Conservation (phyloP, 2,329 filamentous ascomycete genomes). For the Paecilomyces dactylethromorphus region DNA sequence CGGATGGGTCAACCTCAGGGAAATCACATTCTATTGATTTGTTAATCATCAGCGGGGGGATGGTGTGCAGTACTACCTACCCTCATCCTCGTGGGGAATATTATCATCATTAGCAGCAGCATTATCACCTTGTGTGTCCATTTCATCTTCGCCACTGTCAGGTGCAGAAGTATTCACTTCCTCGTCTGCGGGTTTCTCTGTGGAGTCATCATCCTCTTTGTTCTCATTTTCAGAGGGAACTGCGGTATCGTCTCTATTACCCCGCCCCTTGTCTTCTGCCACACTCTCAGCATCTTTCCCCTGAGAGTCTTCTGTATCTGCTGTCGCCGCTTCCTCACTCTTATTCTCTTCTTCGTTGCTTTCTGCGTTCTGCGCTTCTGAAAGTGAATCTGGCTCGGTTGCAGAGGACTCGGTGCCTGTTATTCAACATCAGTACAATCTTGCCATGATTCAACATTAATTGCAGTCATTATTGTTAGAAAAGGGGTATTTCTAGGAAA, state of each 20-base stretch:
- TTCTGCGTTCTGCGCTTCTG: constrained; percentile 5
- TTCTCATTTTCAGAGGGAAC: constrained; percentile 5
- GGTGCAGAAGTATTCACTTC: not conserved
- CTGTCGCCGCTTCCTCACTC: constrained; percentile 8
- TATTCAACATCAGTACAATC: not conserved
- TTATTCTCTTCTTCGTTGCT: constrained; percentile 3
- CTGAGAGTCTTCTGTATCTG: constrained; percentile 8
- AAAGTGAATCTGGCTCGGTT: not conserved
- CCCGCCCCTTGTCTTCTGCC: not conserved
- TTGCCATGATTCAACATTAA: not conserved
- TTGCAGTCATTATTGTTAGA: not conserved
- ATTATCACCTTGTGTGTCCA: not conserved
- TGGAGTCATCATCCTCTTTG: constrained; percentile 2
- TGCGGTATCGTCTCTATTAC: not conserved
- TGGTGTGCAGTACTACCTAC: constrained; percentile 11
- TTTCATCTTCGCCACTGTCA: not conserved
- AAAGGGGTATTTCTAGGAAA: not conserved
- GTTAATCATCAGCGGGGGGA: constrained; percentile 8
- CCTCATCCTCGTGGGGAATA: constrained; percentile 13
- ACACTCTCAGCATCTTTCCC: not conserved
- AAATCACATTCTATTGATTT: constrained; percentile 23
- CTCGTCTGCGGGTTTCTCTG: not conserved
- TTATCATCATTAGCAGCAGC: not conserved
- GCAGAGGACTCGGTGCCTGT: not conserved
- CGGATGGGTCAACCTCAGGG: constrained; percentile 24